Percentiles rank a stretch among this genome's conserved stretches.
Conservation (phyloP, 2,329 filamentous ascomycete species). For the Cytospora mali region DNA sequence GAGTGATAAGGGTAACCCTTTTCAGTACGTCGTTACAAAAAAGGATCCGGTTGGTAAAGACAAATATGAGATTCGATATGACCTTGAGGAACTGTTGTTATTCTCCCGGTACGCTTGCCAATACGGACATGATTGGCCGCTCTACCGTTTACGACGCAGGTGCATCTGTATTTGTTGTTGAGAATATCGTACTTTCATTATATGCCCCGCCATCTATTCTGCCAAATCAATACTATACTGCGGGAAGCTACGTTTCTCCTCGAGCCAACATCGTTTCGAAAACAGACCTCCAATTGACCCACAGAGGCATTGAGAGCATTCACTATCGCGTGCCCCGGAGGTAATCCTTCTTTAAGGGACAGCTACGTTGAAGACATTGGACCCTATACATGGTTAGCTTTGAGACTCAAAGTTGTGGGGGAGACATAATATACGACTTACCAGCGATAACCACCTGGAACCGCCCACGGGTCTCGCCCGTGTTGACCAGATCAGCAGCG, state of each 20-base stretch:
- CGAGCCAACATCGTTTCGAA: background rate
- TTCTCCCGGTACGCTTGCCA: no score
- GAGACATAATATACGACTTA: background rate
- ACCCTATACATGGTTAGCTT: background rate
- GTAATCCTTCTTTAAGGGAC: background rate
- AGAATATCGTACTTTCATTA: background rate
- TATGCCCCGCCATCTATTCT: background rate
- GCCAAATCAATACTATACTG: background rate
- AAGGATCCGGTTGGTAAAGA: background rate
- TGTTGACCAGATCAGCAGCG: background rate
- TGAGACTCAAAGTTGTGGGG: background rate
- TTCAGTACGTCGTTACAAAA: background rate
- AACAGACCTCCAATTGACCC: background rate
- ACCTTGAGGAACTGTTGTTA: no score
- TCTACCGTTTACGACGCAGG: no score
- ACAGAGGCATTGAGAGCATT: background rate
- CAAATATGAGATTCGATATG: background rate
- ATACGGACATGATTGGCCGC: no score
- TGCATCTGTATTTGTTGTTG: no score
- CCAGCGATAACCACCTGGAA: conserved; percentile 15
- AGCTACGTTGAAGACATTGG: background rate
- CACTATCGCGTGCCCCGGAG: background rate
- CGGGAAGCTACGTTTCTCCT: background rate
- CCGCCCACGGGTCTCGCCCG: conserved; percentile 8
- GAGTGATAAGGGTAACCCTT: background rate